phyloP scores from a whole-genome alignment of 345 rosid species.

The Eucalyptus caleyi region DNA sequence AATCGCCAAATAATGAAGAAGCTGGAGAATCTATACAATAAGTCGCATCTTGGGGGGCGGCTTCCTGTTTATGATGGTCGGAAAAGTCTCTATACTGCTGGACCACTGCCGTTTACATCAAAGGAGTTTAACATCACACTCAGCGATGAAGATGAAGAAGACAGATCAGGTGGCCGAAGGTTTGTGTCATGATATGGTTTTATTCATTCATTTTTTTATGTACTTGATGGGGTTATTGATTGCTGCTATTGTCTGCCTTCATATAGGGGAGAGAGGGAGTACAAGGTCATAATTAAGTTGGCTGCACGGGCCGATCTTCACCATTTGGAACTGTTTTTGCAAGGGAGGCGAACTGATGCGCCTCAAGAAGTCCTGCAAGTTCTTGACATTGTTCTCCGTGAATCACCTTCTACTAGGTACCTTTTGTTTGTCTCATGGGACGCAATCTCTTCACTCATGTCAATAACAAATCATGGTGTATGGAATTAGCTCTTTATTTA shows the following conservation, averaged over 20 bases:
- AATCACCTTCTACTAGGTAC: slow-evolving; percentile 71
- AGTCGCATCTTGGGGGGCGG: slow-evolving; percentile 81
- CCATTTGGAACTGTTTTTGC: slow-evolving; percentile 72
- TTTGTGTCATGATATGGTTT: not conserved
- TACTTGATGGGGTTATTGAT: not conserved
- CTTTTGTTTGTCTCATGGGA: not conserved
- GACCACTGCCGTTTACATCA: slow-evolving; percentile 69
- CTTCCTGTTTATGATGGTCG: slow-evolving; percentile 96
- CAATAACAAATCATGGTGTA: not conserved
- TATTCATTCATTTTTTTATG: not conserved
- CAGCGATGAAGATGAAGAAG: slow-evolving; percentile 58
- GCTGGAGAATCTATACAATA: slow-evolving; percentile 44
- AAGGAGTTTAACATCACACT: slow-evolving; percentile 72
- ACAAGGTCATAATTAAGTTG: slow-evolving; percentile 59
- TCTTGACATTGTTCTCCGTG: slow-evolving; percentile 95
- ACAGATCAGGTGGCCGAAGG: slow-evolving; percentile 69
- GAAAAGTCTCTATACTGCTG: slow-evolving; percentile 89
- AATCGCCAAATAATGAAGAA: slow-evolving; percentile 82
- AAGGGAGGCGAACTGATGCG: slow-evolving; percentile 87
- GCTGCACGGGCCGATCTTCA: slow-evolving; percentile 93
- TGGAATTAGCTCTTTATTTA: not conserved
- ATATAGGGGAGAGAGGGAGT: slow-evolving; percentile 69
- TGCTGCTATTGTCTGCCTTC: not conserved
- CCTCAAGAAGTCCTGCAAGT: slow-evolving; percentile 98
- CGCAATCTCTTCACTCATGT: not conserved